phyloP scores from a whole-genome alignment of 2,329 filamentous ascomycete species.

The Pyrenochaeta sp. region DNA sequence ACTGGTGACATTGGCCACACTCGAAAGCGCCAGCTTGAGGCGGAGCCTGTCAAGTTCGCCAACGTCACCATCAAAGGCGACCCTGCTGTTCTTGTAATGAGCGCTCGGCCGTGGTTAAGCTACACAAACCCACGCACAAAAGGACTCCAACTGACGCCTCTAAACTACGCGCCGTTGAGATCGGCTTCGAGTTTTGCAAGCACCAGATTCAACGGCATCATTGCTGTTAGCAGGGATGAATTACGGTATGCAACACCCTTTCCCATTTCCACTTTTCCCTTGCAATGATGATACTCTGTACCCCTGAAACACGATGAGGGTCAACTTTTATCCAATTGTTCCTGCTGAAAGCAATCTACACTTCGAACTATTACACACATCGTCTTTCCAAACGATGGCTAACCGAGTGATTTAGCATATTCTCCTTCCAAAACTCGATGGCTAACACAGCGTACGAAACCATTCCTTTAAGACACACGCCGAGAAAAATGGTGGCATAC shows the following conservation, averaged over 20 bases:
- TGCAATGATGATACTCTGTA: constrained; percentile 71
- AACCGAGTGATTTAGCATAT: constrained; percentile 70
- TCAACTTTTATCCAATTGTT: constrained; percentile 82
- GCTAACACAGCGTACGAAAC: constrained; percentile 87
- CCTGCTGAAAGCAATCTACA: constrained; percentile 75
- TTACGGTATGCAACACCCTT: constrained; percentile 70
- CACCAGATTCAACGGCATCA: constrained; percentile 93
- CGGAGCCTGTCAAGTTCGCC: constrained; percentile 88
- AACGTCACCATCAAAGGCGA: constrained; percentile 87
- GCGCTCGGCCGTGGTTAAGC: constrained; percentile 93
- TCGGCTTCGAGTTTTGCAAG: constrained; percentile 98
- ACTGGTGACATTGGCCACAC: constrained; percentile 96
- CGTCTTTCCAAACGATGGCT: constrained; percentile 12
- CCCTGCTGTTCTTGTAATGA: constrained; percentile 85
- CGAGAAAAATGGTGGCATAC: constrained; percentile 84
- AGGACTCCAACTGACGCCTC: constrained; percentile 88
- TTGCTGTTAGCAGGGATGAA: constrained; percentile 89
- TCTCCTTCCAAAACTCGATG: constrained; percentile 85
- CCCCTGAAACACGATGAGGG: constrained; percentile 55
- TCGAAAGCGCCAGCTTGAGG: constrained; percentile 90
- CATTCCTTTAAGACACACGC: constrained; percentile 87
- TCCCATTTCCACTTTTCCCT: constrained; percentile 26
- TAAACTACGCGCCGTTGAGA: constrained; percentile 87
- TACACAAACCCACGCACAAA: constrained; percentile 89
- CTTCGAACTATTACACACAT: neutral